These are phyloP conservation scores for Emiliania huxleyi DNA, from an alignment of 78 protist genomes.

Conservation along the genomic window DNA sequence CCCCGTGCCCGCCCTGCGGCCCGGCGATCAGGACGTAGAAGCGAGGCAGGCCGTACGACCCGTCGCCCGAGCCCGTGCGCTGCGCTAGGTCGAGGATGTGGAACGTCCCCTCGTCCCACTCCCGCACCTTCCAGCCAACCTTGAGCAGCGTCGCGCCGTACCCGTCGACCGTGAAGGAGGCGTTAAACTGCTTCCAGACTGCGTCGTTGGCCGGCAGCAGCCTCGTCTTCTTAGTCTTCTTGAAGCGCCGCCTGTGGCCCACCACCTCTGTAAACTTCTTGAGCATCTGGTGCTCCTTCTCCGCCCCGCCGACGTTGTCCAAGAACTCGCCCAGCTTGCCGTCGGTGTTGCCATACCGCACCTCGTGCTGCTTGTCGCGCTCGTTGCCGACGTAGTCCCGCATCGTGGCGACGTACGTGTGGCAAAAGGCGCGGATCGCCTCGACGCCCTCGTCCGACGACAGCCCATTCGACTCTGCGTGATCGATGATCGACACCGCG, in stretches of 20 bases:
- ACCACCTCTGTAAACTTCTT: neutral
- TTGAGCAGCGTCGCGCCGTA: slow-evolving; percentile 7
- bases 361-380: neutral
- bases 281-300: neutral
- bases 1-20: neutral
- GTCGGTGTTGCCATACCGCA: neutral
- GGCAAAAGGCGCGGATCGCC: neutral
- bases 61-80: slow-evolving; percentile 10
- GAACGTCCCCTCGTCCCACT: neutral
- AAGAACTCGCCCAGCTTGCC: neutral
- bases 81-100: neutral
- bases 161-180: neutral
- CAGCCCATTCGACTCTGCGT: neutral
- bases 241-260: neutral
- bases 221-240: neutral
- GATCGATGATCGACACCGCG: neutral
- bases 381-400: neutral
- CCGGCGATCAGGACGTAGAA: slow-evolving; percentile 14
- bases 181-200: neutral
- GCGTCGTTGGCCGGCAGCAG: neutral
- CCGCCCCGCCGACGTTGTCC: neutral
- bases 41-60: neutral
- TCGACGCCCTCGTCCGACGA: neutral
- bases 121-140: neutral
- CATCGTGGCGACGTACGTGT: neutral